Evolutionary conservation across 1,284 basidiomycete species (phyloP).

Genomic region (Polyporus tsugae): DNA sequence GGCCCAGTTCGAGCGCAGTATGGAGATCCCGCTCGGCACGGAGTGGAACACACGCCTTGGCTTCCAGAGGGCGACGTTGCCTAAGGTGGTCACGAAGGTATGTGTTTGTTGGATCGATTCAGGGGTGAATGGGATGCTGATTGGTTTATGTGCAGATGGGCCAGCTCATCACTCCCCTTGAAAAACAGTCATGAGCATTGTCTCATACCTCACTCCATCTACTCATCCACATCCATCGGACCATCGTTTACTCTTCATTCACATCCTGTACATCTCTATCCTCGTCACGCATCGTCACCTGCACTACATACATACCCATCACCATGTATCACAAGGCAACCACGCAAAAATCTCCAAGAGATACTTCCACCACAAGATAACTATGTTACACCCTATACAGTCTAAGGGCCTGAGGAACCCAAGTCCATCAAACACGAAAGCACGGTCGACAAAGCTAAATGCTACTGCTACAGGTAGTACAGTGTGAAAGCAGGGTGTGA

Average conservation of each 20-base stretch:
- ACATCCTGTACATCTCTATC: neutral
- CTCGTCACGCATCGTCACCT: neutral
- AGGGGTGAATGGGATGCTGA: slow-evolving; percentile 8
- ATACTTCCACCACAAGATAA: neutral
- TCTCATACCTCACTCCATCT: neutral
- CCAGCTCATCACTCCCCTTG: slow-evolving; percentile 42
- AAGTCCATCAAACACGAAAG: slow-evolving; percentile 15
- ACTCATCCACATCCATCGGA: neutral
- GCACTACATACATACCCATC: neutral
- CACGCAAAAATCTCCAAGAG: neutral
- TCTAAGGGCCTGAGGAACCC: neutral
- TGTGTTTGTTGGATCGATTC: slow-evolving; percentile 31
- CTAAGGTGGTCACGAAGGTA: slow-evolving; percentile 88
- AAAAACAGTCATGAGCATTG: slow-evolving; percentile 34
- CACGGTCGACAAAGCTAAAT: slow-evolving; percentile 12
- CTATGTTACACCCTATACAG: slow-evolving; percentile 9
- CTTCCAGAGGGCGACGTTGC: slow-evolving; percentile 86
- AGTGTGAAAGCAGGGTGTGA: neutral
- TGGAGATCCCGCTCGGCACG: slow-evolving; percentile 83
- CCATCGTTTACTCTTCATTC: neutral
- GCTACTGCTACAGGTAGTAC: neutral
- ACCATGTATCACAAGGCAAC: neutral
- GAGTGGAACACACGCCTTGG: slow-evolving; percentile 96
- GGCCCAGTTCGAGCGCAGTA: slow-evolving; percentile 87
- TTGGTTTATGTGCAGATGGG: slow-evolving; percentile 35